Base-by-base conservation (phyloP, 352 stramenopile genomes). In the Phytophthora syringae region DNA sequence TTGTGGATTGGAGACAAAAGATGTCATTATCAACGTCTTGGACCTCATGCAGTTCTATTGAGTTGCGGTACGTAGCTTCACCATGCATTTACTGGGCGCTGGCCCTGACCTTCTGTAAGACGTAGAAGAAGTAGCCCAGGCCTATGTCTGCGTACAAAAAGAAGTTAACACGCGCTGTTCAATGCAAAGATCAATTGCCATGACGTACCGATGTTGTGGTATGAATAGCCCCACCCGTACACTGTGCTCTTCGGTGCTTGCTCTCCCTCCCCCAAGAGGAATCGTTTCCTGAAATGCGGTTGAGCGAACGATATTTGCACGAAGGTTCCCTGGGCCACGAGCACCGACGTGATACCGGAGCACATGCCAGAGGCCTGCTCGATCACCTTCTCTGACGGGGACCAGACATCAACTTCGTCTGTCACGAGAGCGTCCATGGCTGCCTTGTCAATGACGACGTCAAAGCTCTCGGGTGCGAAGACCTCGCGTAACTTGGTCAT, bases 401-500 rank as follows among this genome's bases (percentile, higher is more conserved):
- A 83, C 87, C 87, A 94, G 9, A 86, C 80, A 64, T 93, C 83
- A 39, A 77, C 82, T 64, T 92, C 84, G 48, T 89, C 82, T 28
- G 79, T 81, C 65, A 94, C 86, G 22, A 95, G 72, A 21, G 87
- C 87, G 59, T 95, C 87, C 87, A 95, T 95, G 13, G 84, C 84
- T 21, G 87, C 87, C 67, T 95, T 95, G 64, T 95, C 87, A 27
- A 95, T 82, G 20, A 95, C 82, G 15, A 93, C 70, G 59, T 95
- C 87, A 51, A 95, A 95, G 18, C 20, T 72, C 10, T 55, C 49
- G 15, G 60, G 36, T 0, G 21, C 27, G 64, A 92, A 94, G 3
- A 64, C 36, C 10, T 82, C 67, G 18, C 36, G 27, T 34, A 88
- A 44, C 48, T 79, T 83, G n/a, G 76, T 83, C 80, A 89, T 89